Evolutionary conservation across 352 stramenopile species (phyloP).

Genomic region (Poterioochromonas sp.): DNA sequence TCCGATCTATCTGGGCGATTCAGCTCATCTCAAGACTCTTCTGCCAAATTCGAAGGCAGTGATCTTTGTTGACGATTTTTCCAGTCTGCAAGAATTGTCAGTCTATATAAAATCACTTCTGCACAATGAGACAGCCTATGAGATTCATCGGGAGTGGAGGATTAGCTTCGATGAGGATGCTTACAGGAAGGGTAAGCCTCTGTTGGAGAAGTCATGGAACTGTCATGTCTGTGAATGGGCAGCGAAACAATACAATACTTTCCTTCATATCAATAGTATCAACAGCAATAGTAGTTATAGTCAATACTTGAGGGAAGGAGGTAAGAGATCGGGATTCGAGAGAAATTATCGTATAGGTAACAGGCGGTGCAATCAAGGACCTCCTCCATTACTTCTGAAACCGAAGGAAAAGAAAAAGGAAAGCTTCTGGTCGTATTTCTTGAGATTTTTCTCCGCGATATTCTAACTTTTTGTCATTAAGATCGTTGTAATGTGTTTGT

Average conservation of each 20-base stretch:
- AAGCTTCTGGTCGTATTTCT: no score
- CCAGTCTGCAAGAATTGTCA: neutral
- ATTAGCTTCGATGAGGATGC: neutral
- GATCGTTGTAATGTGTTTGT: no score
- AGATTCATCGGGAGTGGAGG: constrained; percentile 26
- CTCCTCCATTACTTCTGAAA: no score
- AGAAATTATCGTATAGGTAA: no score
- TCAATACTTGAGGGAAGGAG: no score
- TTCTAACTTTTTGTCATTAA: no score
- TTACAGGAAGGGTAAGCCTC: neutral
- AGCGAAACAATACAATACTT: neutral
- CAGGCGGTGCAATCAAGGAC: no score
- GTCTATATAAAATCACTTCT: constrained; percentile 29
- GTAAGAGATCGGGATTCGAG: no score
- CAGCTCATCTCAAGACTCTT: constrained; percentile 23
- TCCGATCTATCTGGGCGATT: constrained; percentile 37
- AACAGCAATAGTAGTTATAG: no score
- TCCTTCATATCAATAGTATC: no score
- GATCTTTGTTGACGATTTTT: constrained; percentile 36
- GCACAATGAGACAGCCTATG: constrained; percentile 37
- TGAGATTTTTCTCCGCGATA: no score
- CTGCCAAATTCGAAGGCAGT: constrained; percentile 32
- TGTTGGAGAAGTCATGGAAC: constrained; percentile 8
- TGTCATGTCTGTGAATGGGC: constrained; percentile 29
- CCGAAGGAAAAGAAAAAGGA: no score